Base-by-base conservation (phyloP, 2,329 filamentous ascomycete genomes). In the Ophiosphaerella korrae region DNA sequence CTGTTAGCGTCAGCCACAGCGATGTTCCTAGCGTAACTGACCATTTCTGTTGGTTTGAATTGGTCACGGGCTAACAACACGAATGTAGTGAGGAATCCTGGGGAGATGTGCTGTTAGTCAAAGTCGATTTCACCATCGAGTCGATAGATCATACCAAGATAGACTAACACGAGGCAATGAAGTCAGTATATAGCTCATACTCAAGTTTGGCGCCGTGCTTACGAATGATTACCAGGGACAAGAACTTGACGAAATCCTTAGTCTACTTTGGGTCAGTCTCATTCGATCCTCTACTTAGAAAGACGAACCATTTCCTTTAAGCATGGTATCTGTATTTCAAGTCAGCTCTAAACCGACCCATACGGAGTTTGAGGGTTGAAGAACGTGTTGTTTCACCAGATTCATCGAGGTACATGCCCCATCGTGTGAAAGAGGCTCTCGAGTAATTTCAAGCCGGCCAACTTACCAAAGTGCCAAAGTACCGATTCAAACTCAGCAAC, bases 171-270 rank as follows among this genome's bases (percentile, higher is more conserved):
- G 3, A 31, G 29, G 36, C 7, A 12, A 35, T 12, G 9, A 34
- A n/a, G 29, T 42, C 16, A 34, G 11, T 18, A 29, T 29, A 31
- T 14, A 23, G 12, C 23, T 29, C 23, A 14, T 16, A 14, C n/a
- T 29, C 3, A n/a, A n/a, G 7, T 21, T 18, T 7, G n/a, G 12
- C 7, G 7, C 11, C 39, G 16, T 5, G 38, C 44, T 40, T 37
- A 46, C 44, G 77, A 46, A 96, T 88, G 41, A 90, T 78, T 37
- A 95, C 89, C 23, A 93, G 81, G 1, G 90, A 88, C 48, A 85
- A 70, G 53, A 94, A 96, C 66, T 92, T 92, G 71, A 92, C 74
- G 69, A 96, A 96, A 69, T 96, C 91, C 73, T 92, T 93, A 34
- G 89, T 84, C 83, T 85, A 45, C 18, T 26, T 51, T 18, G 14